phyloP scores from a whole-genome alignment of 1,284 basidiomycete species.

The Leccinum cinnamomeum region DNA sequence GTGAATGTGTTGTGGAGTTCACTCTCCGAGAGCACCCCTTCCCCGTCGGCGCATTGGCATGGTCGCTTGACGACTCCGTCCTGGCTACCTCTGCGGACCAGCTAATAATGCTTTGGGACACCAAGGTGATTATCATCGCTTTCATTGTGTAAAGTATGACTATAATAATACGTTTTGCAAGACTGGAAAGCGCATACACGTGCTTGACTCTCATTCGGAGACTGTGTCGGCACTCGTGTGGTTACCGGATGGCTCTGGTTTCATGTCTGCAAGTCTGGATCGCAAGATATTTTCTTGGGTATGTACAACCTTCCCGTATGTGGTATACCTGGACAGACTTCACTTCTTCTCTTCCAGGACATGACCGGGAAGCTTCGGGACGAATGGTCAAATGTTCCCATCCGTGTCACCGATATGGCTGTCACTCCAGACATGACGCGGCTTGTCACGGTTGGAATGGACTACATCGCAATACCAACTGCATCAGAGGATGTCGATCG shows the following conservation, averaged over 20 bases:
- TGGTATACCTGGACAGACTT: constrained; percentile 14
- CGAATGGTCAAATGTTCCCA: constrained; percentile 69
- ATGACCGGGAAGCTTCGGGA: constrained; percentile 69
- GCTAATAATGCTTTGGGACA: constrained; percentile 84
- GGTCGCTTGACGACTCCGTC: constrained; percentile 86
- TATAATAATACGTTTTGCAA: constrained; percentile 31
- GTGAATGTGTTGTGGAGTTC: constrained; percentile 61
- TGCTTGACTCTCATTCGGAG: constrained; percentile 74
- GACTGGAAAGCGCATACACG: constrained; percentile 69
- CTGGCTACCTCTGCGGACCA: constrained; percentile 82
- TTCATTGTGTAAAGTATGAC: neutral
- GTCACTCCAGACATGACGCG: constrained; percentile 84
- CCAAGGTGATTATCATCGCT: constrained; percentile 52
- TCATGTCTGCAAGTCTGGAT: constrained; percentile 90
- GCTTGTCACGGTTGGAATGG: constrained; percentile 82
- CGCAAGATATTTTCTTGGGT: constrained; percentile 90
- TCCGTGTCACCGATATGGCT: constrained; percentile 86
- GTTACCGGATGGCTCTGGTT: constrained; percentile 86
- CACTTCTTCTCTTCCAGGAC: constrained; percentile 49
- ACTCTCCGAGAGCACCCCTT: constrained; percentile 75
- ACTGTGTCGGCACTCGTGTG: constrained; percentile 86
- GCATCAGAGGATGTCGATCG: constrained; percentile 33
- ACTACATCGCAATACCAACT: constrained; percentile 36
- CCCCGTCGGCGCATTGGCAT: constrained; percentile 78
- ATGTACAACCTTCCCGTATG: constrained; percentile 29